These are phyloP conservation scores for Tulasnella sp. DNA, from an alignment of 768 basidiomycete species.

Conservation along the genomic window DNA sequence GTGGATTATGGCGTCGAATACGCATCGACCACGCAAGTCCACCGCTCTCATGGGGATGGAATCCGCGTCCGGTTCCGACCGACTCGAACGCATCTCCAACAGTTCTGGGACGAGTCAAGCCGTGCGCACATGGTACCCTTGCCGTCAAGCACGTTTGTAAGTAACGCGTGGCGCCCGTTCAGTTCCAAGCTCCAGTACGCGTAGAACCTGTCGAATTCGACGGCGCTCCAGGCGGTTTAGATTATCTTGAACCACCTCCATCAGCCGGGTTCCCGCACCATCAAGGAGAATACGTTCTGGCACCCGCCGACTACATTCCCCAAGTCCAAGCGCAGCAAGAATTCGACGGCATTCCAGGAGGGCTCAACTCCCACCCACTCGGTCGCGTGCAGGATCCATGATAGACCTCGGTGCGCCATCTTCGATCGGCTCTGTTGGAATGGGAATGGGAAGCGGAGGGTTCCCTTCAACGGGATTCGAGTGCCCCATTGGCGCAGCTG, in stretches of 20 bases:
- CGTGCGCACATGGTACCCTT: neutral
- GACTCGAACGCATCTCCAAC: neutral
- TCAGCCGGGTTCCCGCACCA: neutral
- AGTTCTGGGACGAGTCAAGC: no score
- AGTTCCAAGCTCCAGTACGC: neutral
- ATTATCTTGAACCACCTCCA: neutral
- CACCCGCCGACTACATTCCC: neutral
- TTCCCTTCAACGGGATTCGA: neutral
- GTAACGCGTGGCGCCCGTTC: neutral
- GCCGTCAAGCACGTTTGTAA: neutral
- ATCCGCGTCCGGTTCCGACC: neutral
- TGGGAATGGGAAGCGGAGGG: neutral
- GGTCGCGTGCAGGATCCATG: neutral
- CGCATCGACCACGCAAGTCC: neutral
- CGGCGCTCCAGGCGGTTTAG: neutral
- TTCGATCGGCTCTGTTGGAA: neutral
- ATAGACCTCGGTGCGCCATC: neutral
- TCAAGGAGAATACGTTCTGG: neutral
- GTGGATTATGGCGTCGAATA: constrained; percentile 5
- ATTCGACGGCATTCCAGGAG: constrained; percentile 17
- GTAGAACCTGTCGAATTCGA: neutral
- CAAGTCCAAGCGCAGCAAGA: neutral
- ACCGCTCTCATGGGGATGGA: neutral
- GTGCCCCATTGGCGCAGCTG: neutral
- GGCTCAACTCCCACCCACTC: neutral